phyloP scores from a whole-genome alignment of 192 early-diverging fungal species.

The Spinellus fusiger region DNA sequence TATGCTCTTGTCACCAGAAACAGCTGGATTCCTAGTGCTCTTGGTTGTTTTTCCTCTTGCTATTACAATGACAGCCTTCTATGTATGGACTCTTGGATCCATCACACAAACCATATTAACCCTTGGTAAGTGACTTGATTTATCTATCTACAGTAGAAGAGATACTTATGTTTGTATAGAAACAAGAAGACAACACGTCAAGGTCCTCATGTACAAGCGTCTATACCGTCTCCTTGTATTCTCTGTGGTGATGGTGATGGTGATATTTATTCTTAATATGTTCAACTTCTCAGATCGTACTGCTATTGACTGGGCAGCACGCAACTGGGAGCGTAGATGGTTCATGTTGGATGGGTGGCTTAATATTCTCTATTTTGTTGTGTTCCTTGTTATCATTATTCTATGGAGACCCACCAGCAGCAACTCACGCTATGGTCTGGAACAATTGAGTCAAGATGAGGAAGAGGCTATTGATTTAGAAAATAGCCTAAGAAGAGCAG shows the following conservation, averaged over 20 bases:
- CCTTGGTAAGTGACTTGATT: slow-evolving; percentile 33
- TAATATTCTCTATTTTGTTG: slow-evolving; percentile 81
- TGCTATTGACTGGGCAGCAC: slow-evolving; percentile 58
- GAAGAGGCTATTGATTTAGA: slow-evolving; percentile 64
- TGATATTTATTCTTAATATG: slow-evolving; percentile 81
- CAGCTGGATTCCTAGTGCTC: slow-evolving; percentile 61
- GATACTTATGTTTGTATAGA: slow-evolving; percentile 23
- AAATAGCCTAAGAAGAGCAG: slow-evolving; percentile 40
- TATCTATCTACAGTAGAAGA: not conserved
- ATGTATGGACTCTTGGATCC: slow-evolving; percentile 88
- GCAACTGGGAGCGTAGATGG: slow-evolving; percentile 84
- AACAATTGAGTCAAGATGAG: slow-evolving; percentile 74
- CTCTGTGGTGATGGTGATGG: slow-evolving; percentile 63
- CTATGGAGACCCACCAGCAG: slow-evolving; percentile 91
- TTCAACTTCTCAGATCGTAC: slow-evolving; percentile 66
- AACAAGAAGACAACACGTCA: slow-evolving; percentile 79
- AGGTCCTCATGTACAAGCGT: slow-evolving; percentile 84
- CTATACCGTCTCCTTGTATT: slow-evolving; percentile 76
- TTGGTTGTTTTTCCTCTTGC: slow-evolving; percentile 85
- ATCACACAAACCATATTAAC: slow-evolving; percentile 71
- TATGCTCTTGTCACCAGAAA: slow-evolving; percentile 64
- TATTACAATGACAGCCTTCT: slow-evolving; percentile 86
- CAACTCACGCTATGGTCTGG: slow-evolving; percentile 87
- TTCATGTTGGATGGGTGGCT: slow-evolving; percentile 89
- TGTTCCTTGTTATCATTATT: slow-evolving; percentile 71